Percentiles rank a stretch among this genome's conserved stretches.
Evolutionary conservation across 2,329 filamentous ascomycete species (phyloP).

Genomic region (Colletotrichum filicis): DNA sequence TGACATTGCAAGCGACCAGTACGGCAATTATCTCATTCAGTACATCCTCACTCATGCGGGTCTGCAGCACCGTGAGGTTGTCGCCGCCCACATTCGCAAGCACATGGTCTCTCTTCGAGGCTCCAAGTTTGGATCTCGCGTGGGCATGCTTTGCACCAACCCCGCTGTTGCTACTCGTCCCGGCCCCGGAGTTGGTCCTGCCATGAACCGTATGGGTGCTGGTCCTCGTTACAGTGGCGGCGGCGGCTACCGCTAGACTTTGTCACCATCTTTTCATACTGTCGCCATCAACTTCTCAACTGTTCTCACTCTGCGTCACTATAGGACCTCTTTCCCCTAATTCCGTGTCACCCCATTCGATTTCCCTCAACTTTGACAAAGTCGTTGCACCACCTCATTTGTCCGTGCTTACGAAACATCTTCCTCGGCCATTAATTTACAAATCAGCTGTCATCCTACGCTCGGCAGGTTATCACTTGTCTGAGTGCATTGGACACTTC

Average conservation of each 20-base stretch:
- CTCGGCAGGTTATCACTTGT: slow-evolving; percentile 59
- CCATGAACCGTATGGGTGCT: slow-evolving; percentile 69
- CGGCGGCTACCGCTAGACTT: slow-evolving; percentile 65
- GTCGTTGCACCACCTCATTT: slow-evolving; percentile 53
- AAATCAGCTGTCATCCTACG: slow-evolving; percentile 69
- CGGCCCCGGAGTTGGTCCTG: slow-evolving; percentile 80
- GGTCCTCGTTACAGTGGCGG: slow-evolving; percentile 61
- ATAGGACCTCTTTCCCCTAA: slow-evolving; percentile 10
- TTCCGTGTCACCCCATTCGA: slow-evolving; percentile 35
- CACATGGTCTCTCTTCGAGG: slow-evolving; percentile 99
- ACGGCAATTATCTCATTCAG: slow-evolving; percentile 98
- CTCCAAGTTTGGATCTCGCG: slow-evolving; percentile 97
- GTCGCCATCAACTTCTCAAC: slow-evolving; percentile 3
- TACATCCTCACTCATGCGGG: slow-evolving; percentile 93
- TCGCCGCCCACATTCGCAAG: slow-evolving; percentile 94
- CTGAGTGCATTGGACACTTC: slow-evolving; percentile 69
- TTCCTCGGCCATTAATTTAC: slow-evolving; percentile 64
- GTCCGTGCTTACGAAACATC: slow-evolving; percentile 56
- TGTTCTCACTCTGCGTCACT: slow-evolving; percentile 30
- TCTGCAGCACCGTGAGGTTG: slow-evolving; percentile 89
- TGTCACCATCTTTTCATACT: slow-evolving; percentile 3
- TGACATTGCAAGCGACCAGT: slow-evolving; percentile 98
- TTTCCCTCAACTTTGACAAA: slow-evolving; percentile 44
- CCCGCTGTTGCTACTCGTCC: slow-evolving; percentile 89
- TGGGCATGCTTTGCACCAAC: slow-evolving; percentile 99